Percentiles rank a stretch among this genome's conserved stretches.
Conservation (phyloP, 768 basidiomycete species). For the Dentipellis fragilis region DNA sequence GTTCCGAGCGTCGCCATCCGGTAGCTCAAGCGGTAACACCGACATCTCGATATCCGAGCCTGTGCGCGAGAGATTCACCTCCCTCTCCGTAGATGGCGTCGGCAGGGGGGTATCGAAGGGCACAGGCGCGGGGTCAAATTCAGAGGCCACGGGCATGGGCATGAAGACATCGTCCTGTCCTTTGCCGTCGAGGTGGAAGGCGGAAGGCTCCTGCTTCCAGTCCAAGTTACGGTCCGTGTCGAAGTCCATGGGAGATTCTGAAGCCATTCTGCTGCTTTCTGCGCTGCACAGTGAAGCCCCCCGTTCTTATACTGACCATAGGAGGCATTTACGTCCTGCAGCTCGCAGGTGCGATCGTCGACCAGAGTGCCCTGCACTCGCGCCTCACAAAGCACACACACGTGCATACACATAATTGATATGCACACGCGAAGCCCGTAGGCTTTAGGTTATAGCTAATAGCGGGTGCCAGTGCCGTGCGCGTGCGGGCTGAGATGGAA, state of each 20-base stretch:
- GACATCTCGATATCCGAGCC: constrained; percentile 13
- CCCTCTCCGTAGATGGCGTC: neutral
- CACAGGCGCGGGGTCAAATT: constrained; percentile 1
- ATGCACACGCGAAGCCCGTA: neutral
- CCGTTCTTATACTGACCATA: too few species aligned
- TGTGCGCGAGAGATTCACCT: neutral
- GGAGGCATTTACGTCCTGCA: too few species aligned
- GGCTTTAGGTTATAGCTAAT: constrained; percentile 1
- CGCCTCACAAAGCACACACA: neutral
- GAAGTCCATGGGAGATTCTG: too few species aligned
- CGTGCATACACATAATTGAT: neutral
- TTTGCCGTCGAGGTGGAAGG: too few species aligned
- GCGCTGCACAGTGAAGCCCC: too few species aligned
- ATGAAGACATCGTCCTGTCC: too few species aligned
- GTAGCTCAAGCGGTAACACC: constrained; percentile 7
- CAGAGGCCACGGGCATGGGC: neutral
- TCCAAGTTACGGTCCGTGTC: too few species aligned
- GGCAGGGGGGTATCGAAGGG: neutral
- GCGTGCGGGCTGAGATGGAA: too few species aligned
- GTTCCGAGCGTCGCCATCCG: neutral
- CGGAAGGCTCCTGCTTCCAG: too few species aligned
- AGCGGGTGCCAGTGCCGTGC: neutral
- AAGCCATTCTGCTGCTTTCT: too few species aligned
- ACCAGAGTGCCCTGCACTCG: too few species aligned
- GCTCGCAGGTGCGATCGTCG: too few species aligned